A percentile compares a stretch with the other conserved stretches of the same genome.
Conservation (phyloP, 2,329 filamentous ascomycete genomes). For the Hawksworthiomyces lignivorus region DNA sequence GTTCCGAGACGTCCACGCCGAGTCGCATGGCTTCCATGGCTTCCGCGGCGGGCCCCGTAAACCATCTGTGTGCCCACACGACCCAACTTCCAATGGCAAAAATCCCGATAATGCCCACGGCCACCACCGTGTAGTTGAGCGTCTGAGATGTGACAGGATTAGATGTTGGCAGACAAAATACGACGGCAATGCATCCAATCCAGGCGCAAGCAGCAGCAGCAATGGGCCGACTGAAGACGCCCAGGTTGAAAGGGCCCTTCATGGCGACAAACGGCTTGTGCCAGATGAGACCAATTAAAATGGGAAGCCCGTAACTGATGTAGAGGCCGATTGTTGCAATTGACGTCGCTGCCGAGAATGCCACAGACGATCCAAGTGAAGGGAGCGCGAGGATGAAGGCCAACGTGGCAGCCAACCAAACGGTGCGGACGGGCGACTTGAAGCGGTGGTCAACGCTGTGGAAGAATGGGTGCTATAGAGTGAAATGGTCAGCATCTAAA, state of each 20-base stretch:
- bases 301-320: conserved; percentile 50
- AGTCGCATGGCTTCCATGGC: conserved; percentile 40
- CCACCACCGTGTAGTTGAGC: conserved; percentile 52
- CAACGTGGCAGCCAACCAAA: conserved; percentile 47
- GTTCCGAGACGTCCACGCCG: conserved; percentile 40
- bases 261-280: conserved; percentile 37
- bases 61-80: conserved; percentile 46
- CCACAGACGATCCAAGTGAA: conserved; percentile 45
- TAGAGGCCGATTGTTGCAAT: conserved; percentile 54
- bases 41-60: conserved; percentile 47
- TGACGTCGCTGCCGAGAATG: conserved; percentile 49
- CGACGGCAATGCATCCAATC: conserved; percentile 47
- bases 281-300: conserved; percentile 46
- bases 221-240: conserved; percentile 35
- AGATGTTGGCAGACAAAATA: conserved; percentile 48
- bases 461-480: conserved; percentile 39
- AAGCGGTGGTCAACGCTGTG: conserved; percentile 43
- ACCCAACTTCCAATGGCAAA: conserved; percentile 41
- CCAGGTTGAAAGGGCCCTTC: conserved; percentile 50
- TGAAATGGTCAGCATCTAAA: no score
- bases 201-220: conserved; percentile 40
- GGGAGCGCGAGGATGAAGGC: conserved; percentile 49
- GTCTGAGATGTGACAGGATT: conserved; percentile 51
- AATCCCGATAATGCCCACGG: conserved; percentile 47
- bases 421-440: conserved; percentile 41